A percentile compares a stretch with the other conserved stretches of the same genome.
phyloP scores from a whole-genome alignment of 2,329 filamentous ascomycete species.

The Pseudogymnoascus sp. region DNA sequence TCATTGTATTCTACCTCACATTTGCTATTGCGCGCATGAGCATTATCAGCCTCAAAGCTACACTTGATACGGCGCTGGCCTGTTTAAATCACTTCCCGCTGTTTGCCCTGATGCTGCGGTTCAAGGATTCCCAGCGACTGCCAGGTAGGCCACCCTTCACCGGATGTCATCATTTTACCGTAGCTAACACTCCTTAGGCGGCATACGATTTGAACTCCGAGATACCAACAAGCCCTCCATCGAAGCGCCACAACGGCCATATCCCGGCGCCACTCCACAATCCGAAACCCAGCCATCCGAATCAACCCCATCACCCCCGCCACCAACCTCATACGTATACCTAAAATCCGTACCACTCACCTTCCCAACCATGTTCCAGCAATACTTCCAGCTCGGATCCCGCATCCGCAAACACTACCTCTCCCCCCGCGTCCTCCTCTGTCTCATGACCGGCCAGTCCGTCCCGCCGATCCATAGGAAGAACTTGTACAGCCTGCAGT shows the following conservation, averaged over 20 bases:
- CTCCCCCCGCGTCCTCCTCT: slow-evolving; percentile 77
- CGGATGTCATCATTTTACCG: too few relatives aligned
- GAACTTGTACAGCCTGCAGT: slow-evolving; percentile 92
- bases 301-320: slow-evolving; percentile 16
- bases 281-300: not conserved
- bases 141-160: slow-evolving; percentile 50
- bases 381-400: slow-evolving; percentile 90
- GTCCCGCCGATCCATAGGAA: slow-evolving; percentile 92
- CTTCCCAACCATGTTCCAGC: slow-evolving; percentile 90
- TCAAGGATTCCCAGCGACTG: slow-evolving; percentile 85
- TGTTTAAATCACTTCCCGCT: slow-evolving; percentile 96
- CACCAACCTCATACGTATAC: slow-evolving; percentile 71
- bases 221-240: slow-evolving; percentile 49
- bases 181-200: slow-evolving; percentile 40
- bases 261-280: not conserved
- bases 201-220: slow-evolving; percentile 83
- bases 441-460: slow-evolving; percentile 81
- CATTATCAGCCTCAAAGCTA: slow-evolving; percentile 87
- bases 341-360: slow-evolving; percentile 87
- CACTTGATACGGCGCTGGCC: slow-evolving; percentile 82
- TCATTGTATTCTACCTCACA: slow-evolving; percentile 93
- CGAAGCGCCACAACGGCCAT: slow-evolving; percentile 3
- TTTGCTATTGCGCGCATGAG: slow-evolving; percentile 92
- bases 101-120: slow-evolving; percentile 89
- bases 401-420: slow-evolving; percentile 94